A percentile compares a stretch with the other conserved stretches of the same genome.
Evolutionary conservation across 163 green algal species (phyloP).

Genomic region (Chlamydomonas reinhardtii): DNA sequence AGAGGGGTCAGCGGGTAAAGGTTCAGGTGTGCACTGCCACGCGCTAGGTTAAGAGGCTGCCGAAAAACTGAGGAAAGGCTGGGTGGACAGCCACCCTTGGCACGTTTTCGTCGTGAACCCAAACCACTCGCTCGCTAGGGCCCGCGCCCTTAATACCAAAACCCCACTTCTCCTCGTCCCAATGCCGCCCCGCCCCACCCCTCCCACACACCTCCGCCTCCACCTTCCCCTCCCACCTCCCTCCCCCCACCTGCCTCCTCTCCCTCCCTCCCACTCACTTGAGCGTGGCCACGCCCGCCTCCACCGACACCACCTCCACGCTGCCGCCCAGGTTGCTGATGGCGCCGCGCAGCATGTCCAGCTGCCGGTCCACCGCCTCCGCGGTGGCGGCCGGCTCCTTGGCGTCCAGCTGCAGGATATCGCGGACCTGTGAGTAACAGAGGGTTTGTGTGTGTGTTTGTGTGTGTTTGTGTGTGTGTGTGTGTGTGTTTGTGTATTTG

Average conservation of each 20-base stretch:
- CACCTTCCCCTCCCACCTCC: neutral
- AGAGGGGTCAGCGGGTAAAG: neutral
- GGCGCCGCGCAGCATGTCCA: constrained; percentile 88
- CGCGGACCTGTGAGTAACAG: constrained; percentile 1
- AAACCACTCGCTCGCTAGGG: no score
- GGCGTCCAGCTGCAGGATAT: constrained; percentile 55
- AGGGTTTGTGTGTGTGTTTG: no score
- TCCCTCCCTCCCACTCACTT: constrained; percentile 55
- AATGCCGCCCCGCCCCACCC: neutral
- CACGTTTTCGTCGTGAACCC: no score
- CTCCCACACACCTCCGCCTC: neutral
- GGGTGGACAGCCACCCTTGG: no score
- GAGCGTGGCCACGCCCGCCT: constrained; percentile 75
- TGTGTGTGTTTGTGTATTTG: no score
- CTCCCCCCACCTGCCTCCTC: neutral
- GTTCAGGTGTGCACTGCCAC: neutral
- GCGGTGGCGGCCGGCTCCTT: constrained; percentile 58
- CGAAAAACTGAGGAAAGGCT: no score
- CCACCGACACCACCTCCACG: constrained; percentile 80
- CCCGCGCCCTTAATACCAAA: no score
- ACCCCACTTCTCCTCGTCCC: no score
- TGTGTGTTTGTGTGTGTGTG: no score
- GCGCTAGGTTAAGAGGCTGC: neutral
- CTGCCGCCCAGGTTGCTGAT: constrained; percentile 79
- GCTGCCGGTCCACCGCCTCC: constrained; percentile 79